Percentiles rank a stretch among this genome's conserved stretches.
Evolutionary conservation across 257 asterid species (phyloP).

Genomic region (Solanum sitiens): DNA sequence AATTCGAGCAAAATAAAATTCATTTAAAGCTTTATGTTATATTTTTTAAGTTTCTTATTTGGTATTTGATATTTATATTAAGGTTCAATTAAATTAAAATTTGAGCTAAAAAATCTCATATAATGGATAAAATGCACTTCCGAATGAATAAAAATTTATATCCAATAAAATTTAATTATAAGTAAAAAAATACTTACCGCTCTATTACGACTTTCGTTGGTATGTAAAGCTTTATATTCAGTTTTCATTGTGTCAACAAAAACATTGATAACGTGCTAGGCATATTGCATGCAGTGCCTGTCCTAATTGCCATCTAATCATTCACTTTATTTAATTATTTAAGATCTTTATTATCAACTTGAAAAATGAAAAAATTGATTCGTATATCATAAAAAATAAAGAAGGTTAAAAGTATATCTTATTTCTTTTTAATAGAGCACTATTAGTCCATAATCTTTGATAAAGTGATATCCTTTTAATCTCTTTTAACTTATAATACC

Average conservation of each 20-base stretch:
- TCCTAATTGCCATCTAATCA: background rate
- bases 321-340: background rate
- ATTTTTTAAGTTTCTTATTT: background rate
- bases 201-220: background rate
- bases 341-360: background rate
- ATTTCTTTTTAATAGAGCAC: background rate
- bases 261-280: background rate
- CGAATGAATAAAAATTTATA: background rate
- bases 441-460: background rate
- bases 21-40: background rate
- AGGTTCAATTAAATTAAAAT: background rate
- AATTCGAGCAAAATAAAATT: background rate
- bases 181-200: background rate
- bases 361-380: background rate
- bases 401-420: background rate
- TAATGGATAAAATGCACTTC: background rate
- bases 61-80: background rate
- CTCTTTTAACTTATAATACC: background rate
- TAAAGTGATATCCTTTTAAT: background rate
- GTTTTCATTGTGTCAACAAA: background rate
- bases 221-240: background rate
- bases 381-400: background rate
- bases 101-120: accelerated
- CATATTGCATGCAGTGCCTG: background rate
- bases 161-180: background rate